A percentile compares a stretch with the other conserved stretches of the same genome.
phyloP scores from a whole-genome alignment of 1,284 basidiomycete genomes.

The Cutaneotrichosporon sp. region DNA sequence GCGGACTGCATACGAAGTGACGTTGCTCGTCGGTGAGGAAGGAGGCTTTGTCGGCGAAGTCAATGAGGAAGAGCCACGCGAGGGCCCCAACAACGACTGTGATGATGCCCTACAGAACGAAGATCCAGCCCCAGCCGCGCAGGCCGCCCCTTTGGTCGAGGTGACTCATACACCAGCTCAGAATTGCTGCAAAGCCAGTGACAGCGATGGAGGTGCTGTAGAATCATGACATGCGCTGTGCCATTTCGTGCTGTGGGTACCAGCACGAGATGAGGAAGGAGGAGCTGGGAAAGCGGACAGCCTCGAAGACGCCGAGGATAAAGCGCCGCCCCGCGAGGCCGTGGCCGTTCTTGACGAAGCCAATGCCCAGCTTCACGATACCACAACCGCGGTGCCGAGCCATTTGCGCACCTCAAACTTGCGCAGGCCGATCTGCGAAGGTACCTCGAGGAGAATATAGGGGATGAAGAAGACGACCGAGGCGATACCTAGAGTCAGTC shows the following conservation, averaged over 20 bases:
- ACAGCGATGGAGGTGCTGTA: conserved; percentile 37
- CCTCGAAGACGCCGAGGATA: conserved; percentile 52
- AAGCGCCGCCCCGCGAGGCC: conserved; percentile 51
- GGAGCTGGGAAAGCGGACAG: conserved; percentile 46
- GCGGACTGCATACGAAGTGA: conserved; percentile 12
- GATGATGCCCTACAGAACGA: conserved; percentile 5
- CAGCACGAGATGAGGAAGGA: conserved; percentile 54
- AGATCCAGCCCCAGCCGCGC: conserved; percentile 16
- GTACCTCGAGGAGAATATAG: conserved; percentile 50
- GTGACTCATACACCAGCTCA: conserved; percentile 3
- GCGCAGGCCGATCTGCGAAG: no score
- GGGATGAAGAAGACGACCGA: conserved; percentile 44
- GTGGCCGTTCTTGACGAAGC: conserved; percentile 40
- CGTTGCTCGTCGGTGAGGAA: conserved; percentile 20
- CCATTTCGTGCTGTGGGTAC: conserved; percentile 56
- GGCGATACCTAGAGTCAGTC: conserved; percentile 43
- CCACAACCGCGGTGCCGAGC: conserved; percentile 19
- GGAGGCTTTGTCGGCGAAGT: conserved; percentile 19
- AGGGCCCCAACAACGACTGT: conserved; percentile 7
- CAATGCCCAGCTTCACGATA: conserved; percentile 51
- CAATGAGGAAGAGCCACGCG: conserved; percentile 15
- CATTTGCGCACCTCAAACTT: conserved; percentile 20
- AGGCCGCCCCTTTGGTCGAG: conserved; percentile 4
- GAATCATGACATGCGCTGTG: conserved; percentile 47
- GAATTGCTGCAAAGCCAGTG: conserved; percentile 3